Evolutionary conservation across 768 basidiomycete genomes (phyloP), one percentile per base, ranked within the genome.

Genomic region (Tulasnella sp.): DNA sequence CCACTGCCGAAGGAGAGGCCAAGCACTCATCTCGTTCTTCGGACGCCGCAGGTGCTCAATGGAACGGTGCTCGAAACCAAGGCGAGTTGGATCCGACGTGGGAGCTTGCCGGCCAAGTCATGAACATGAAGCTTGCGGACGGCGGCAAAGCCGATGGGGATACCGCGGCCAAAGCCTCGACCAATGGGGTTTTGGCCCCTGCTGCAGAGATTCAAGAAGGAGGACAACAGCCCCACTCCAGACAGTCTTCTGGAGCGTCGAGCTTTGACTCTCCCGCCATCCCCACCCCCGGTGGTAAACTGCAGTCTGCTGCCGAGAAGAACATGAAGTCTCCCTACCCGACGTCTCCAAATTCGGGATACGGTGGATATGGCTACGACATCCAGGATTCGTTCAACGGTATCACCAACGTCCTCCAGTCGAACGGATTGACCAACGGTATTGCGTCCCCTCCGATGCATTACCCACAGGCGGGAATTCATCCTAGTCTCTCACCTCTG

Each of bases 211-310:
- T 76, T 9, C 51, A 76, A 23, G 75, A 76, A 67, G 75, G 39
- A 75, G 74, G 37, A 35, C 73, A 32, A 39, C 75, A 76, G 20
- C 75, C 75, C 32, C 75, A 76, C 75, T 76, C 75, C 51, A 76
- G 75, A 51, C 51, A 76, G n/a, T 76, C 75, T 20, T 76, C 75
- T 39, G 57, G 40, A 26, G 75, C 74, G 2, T 76, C 75, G 46
- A 61, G 61, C 55, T 51, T 61, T 29, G 75, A 76, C 48, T 76
- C 75, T 37, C 75, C 75, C 5, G 57, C 75, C 55, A 76, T 76
- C 37, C 75, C 75, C 16, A 76, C 75, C 7, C 75, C 75, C n/a
- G 75, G 75, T 20, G 61, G 61, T 39, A 76, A 61, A 29, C 37
- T 39, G 18, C 39, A 40, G 16, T 44, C 51, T 55, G 61, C 51